Conservation (phyloP, 306 rosid genomes). For the Dryas drummondii region DNA sequence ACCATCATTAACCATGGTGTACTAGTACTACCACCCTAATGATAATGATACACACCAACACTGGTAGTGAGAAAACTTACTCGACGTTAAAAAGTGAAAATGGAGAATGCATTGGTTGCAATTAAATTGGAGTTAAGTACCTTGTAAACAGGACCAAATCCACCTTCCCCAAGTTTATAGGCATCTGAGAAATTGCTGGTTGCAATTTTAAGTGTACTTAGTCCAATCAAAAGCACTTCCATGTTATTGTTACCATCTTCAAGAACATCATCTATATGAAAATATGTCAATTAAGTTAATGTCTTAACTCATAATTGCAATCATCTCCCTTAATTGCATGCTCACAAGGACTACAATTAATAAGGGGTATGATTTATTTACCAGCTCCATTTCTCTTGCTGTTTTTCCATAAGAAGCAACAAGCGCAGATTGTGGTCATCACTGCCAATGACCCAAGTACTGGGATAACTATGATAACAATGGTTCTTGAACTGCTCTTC, state of each 20-base stretch:
- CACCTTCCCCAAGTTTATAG: constrained; percentile 33
- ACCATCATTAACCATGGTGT: too few species aligned
- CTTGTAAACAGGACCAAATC: constrained; percentile 35
- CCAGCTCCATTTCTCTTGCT: constrained; percentile 16
- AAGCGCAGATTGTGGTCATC: constrained; percentile 1
- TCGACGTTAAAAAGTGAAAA: not conserved
- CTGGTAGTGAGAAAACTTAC: too few species aligned
- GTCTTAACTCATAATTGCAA: not conserved
- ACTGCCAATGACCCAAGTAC: constrained; percentile 2
- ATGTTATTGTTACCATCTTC: constrained; percentile 6
- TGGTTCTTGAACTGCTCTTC: constrained; percentile 5
- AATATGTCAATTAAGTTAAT: not conserved
- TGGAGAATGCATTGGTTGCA: not conserved
- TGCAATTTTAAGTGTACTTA: constrained; percentile 25
- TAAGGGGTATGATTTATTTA: not conserved
- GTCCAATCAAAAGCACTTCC: constrained; percentile 14
- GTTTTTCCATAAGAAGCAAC: constrained; percentile 18
- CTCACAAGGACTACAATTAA: too few species aligned
- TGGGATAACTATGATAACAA: constrained; percentile 14
- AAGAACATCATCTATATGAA: not conserved
- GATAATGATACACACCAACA: too few species aligned
- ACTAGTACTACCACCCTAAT: too few species aligned
- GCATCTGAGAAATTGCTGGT: constrained; percentile 31
- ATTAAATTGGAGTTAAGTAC: not conserved
- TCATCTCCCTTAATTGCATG: too few species aligned